These are phyloP conservation scores for Tuber microsphaerosporum DNA, from an alignment of 495 filamentous ascomycete species.

Conservation along the genomic window DNA sequence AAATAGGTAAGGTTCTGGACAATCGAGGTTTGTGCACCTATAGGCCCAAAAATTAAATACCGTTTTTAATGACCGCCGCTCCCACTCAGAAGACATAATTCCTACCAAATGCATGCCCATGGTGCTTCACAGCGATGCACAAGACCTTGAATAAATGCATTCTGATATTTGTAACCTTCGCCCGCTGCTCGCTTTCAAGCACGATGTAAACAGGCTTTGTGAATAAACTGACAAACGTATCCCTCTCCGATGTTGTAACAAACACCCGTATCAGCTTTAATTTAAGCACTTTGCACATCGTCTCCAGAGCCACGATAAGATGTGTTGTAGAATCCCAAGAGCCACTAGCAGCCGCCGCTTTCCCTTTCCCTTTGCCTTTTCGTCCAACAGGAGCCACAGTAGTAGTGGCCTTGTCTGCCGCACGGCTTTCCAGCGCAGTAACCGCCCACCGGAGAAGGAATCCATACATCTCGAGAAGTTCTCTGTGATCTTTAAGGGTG, in stretches of 20 bases:
- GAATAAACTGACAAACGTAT: conserved; percentile 87
- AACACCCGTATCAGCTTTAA: conserved; percentile 88
- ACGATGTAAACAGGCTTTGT: conserved; percentile 91
- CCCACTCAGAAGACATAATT: neutral
- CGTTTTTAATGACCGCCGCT: neutral
- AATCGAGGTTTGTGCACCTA: conserved; percentile 94
- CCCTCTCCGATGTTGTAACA: conserved; percentile 88
- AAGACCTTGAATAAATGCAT: conserved; percentile 98
- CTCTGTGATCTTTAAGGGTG: conserved; percentile 73
- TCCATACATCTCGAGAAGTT: conserved; percentile 85
- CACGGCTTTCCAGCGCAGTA: conserved; percentile 84
- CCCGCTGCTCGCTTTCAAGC: conserved; percentile 85
- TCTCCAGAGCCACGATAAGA: conserved; percentile 77
- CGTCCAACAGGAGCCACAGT: conserved; percentile 51
- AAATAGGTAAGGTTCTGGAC: conserved; percentile 97
- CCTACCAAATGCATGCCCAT: conserved; percentile 91
- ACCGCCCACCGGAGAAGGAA: conserved; percentile 94
- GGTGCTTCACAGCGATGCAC: conserved; percentile 94
- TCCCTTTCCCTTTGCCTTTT: conserved; percentile 65
- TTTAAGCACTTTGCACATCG: conserved; percentile 93
- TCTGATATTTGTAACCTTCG: conserved; percentile 80
- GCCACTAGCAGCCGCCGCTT: conserved; percentile 46
- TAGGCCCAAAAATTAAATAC: neutral
- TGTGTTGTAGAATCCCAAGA: conserved; percentile 84
- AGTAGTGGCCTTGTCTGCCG: conserved; percentile 74